Evolutionary conservation across 805 yeast genomes (phyloP).

Genomic region (Scheffersomyces lignosus): DNA sequence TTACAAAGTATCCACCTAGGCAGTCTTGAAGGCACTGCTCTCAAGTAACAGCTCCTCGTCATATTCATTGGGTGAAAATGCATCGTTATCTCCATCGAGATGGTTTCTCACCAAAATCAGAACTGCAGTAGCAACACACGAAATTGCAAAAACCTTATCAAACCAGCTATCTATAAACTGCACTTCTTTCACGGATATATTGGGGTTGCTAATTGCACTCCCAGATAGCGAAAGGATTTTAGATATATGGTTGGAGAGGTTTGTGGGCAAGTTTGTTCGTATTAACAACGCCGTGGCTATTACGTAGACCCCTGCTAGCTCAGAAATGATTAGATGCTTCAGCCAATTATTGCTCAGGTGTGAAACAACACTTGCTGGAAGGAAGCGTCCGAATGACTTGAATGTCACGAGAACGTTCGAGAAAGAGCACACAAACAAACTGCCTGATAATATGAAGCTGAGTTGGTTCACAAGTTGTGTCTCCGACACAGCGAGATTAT

Average conservation of each 20-base stretch:
- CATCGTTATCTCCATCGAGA: conserved; percentile 14
- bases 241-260: conserved; percentile 42
- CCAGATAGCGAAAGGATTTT: conserved; percentile 38
- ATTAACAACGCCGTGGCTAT: conserved; percentile 52
- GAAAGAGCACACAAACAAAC: conserved; percentile 60
- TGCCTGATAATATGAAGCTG: conserved; percentile 55
- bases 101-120: conserved; percentile 22
- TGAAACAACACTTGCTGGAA: conserved; percentile 7
- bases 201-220: conserved; percentile 17
- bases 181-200: conserved; percentile 33
- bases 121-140: conserved; percentile 36
- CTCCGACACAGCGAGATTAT: conserved; percentile 30
- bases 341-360: conserved; percentile 26
- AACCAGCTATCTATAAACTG: conserved; percentile 52
- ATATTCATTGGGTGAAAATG: conserved; percentile 12
- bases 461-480: conserved; percentile 45
- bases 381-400: conserved; percentile 44
- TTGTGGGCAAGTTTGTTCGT: conserved; percentile 48
- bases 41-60: conserved; percentile 39
- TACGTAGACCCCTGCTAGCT: conserved; percentile 50
- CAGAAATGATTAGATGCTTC: conserved; percentile 40
- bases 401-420: conserved; percentile 65
- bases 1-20: too few species aligned
- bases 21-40: conserved; percentile 3
- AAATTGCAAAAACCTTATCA: conserved; percentile 49